Conservation (phyloP, 164 flowering plant species). For the Tetrastigma voinierianum region DNA sequence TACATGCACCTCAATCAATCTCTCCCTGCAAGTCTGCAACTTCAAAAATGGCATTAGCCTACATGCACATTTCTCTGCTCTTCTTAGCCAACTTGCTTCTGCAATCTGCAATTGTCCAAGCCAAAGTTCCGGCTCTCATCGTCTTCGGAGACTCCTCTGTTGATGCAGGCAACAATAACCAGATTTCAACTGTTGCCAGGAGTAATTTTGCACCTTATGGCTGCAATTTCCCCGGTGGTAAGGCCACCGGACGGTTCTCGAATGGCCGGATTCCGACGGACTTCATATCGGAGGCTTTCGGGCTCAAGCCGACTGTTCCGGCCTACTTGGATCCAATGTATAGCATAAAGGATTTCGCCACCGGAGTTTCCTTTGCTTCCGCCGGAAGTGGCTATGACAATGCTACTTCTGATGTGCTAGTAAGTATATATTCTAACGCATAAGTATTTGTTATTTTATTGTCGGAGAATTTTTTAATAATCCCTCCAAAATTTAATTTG, state of each 20-base stretch:
- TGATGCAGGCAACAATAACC: conserved; percentile 62
- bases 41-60: conserved; percentile 1
- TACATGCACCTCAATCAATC: not conserved
- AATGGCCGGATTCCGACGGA: conserved; percentile 51
- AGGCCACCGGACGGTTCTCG: conserved; percentile 50
- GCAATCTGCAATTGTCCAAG: not conserved
- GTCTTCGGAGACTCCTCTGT: conserved; percentile 66
- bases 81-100: conserved; percentile 3
- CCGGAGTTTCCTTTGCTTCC: conserved; percentile 57
- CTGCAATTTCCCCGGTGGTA: conserved; percentile 38
- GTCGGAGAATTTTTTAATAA: too few species aligned
- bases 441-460: too few species aligned
- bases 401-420: conserved; percentile 51
- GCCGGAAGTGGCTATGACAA: conserved; percentile 60
- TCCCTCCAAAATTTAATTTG: too few species aligned
- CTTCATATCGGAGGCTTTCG: conserved; percentile 48
- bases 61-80: not conserved
- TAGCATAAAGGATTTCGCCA: conserved; percentile 47
- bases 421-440: conserved; percentile 21
- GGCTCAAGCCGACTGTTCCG: conserved; percentile 38
- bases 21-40: not conserved
- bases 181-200: conserved; percentile 37
- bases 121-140: conserved; percentile 49
- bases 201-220: conserved; percentile 61
- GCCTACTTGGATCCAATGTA: conserved; percentile 51